A percentile compares a stretch with the other conserved stretches of the same genome.
Conservation (phyloP, 768 basidiomycete genomes). For the Amanita subjunquillea region DNA sequence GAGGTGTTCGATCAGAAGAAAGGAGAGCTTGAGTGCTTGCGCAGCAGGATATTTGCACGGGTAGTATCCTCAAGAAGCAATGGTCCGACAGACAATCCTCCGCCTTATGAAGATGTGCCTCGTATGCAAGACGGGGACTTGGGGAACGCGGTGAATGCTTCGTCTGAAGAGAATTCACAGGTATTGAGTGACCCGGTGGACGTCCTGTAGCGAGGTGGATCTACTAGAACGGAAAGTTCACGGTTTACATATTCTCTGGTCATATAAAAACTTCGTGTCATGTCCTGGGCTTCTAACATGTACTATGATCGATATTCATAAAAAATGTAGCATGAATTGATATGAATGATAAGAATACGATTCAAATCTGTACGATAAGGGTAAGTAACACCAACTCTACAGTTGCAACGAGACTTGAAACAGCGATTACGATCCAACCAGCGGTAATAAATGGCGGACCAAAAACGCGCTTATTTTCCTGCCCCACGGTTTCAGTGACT, state of each 20-base stretch:
- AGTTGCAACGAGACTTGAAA: conserved; percentile 47
- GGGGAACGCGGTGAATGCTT: not conserved
- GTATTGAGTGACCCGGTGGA: not conserved
- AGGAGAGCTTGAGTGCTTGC: conserved; percentile 18
- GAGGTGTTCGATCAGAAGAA: conserved; percentile 17
- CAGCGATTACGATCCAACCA: conserved; percentile 60
- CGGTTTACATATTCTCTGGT: not conserved
- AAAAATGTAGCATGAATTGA: not conserved
- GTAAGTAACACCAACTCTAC: conserved; percentile 60
- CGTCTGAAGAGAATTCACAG: not conserved
- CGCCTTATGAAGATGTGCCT: conserved; percentile 6
- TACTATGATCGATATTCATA: not conserved
- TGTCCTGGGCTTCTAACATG: not conserved
- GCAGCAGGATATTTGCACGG: conserved; percentile 24
- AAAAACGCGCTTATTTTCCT: conserved; percentile 50
- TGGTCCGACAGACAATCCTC: conserved; percentile 11
- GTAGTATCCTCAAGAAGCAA: conserved; percentile 13
- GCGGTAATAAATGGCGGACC: conserved; percentile 75
- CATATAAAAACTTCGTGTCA: not conserved
- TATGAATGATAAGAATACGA: too few relatives aligned
- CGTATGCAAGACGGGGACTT: not conserved
- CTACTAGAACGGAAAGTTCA: not conserved
- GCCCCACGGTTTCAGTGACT: conserved; percentile 47
- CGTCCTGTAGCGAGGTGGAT: not conserved
- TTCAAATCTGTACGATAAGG: conserved; percentile 27